Percentiles rank a stretch among this genome's conserved stretches.
These are phyloP conservation scores for Eutypella sp. DNA, from an alignment of 2,329 filamentous ascomycete genomes.

Conservation along the genomic window DNA sequence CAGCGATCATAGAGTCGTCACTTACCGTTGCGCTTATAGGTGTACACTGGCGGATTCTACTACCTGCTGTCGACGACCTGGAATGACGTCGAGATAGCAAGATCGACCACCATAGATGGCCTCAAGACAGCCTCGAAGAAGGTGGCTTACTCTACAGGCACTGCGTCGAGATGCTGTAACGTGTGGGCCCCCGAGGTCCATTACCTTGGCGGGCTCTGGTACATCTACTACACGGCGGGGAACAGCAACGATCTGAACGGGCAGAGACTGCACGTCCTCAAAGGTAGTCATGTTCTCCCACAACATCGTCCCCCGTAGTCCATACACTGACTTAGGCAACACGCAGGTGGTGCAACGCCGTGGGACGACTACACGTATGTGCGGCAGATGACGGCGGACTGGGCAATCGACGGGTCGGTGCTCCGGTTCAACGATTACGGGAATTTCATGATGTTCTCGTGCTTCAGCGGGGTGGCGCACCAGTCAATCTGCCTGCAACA, in stretches of 20 bases:
- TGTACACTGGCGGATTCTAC: slow-evolving; percentile 39
- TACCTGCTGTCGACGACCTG: slow-evolving; percentile 54
- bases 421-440: slow-evolving; percentile 39
- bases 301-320: not conserved
- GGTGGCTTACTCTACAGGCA: slow-evolving; percentile 44
- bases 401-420: slow-evolving; percentile 51
- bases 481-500: slow-evolving; percentile 35
- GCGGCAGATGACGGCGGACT: slow-evolving; percentile 41
- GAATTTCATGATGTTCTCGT: slow-evolving; percentile 53
- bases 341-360: slow-evolving; percentile 42
- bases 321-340: not conserved
- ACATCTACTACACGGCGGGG: slow-evolving; percentile 48
- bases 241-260: slow-evolving; percentile 34
- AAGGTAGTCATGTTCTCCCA: slow-evolving; percentile 30
- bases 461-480: slow-evolving; percentile 37
- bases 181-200: slow-evolving; percentile 56
- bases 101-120: slow-evolving; percentile 48
- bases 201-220: slow-evolving; percentile 43
- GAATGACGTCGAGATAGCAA: slow-evolving; percentile 48
- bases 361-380: slow-evolving; percentile 48
- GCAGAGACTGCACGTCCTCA: slow-evolving; percentile 48
- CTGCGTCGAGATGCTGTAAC: slow-evolving; percentile 45
- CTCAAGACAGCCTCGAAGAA: slow-evolving; percentile 48
- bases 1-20: too few species aligned
- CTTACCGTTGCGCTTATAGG: not conserved